Conservation (phyloP, 768 basidiomycete genomes). For the Rhodotorula toruloides region DNA sequence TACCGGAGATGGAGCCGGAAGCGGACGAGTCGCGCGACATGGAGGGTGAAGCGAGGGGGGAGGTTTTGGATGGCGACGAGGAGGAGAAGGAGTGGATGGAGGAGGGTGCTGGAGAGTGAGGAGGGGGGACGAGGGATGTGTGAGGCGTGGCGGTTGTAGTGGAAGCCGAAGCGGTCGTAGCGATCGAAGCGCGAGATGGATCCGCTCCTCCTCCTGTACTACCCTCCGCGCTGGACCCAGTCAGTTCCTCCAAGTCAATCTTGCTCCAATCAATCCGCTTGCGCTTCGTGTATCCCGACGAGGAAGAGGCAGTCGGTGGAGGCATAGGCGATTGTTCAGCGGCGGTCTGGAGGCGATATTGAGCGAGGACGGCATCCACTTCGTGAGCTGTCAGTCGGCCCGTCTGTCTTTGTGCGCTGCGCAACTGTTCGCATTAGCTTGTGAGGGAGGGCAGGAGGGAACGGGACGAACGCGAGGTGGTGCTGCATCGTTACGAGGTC, state of each 20-base stretch:
- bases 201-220: too few species aligned
- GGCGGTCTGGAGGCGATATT: slow-evolving; percentile 38
- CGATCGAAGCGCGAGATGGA: not conserved
- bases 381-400: slow-evolving; percentile 36
- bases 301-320: too few species aligned
- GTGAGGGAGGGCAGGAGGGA: not conserved
- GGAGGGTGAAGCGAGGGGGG: not conserved
- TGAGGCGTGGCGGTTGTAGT: not conserved
- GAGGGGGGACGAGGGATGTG: not conserved
- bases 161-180: not conserved
- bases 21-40: not conserved
- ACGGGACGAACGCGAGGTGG: slow-evolving; percentile 33
- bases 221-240: not conserved
- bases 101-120: not conserved
- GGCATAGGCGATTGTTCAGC: not conserved
- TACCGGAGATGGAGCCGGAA: not conserved
- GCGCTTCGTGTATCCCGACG: too few species aligned
- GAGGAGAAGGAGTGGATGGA: not conserved
- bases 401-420: slow-evolving; percentile 37
- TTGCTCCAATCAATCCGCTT: slow-evolving; percentile 27
- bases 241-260: not conserved
- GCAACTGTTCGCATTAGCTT: too few species aligned
- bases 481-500: slow-evolving; percentile 28
- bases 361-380: slow-evolving; percentile 35
- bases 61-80: too few species aligned